A percentile compares a stretch with the other conserved stretches of the same genome.
phyloP scores from a whole-genome alignment of 306 rosid species.

The Oxytropis ochrocephala region DNA sequence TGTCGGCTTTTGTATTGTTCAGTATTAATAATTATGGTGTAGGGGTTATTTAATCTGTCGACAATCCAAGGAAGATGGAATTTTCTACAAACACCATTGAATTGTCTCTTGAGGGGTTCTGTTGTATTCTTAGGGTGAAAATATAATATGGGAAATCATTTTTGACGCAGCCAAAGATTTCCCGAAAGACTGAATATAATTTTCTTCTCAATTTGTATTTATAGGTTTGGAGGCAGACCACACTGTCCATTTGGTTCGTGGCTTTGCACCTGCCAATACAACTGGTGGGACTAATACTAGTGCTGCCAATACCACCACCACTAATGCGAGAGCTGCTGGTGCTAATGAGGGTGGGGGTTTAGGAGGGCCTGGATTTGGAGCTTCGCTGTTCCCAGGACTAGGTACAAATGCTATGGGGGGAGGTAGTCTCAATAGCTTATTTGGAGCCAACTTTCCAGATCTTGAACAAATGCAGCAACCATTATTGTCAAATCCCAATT shows the following conservation, averaged over 20 bases:
- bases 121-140: background rate
- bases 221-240: conserved; percentile 86
- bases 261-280: conserved; percentile 49
- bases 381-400: conserved; percentile 61
- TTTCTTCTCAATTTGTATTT: background rate
- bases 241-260: conserved; percentile 78
- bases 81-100: background rate
- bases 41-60: background rate
- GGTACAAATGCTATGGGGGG: conserved; percentile 50
- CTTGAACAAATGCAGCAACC: conserved; percentile 83
- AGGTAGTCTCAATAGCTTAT: conserved; percentile 42
- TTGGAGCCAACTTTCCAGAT: conserved; percentile 61
- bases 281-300: conserved; percentile 39
- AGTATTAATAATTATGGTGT: background rate
- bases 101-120: background rate
- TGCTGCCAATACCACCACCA: conserved; percentile 39
- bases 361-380: conserved; percentile 55
- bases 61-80: background rate
- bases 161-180: background rate
- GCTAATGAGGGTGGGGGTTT: conserved; percentile 49
- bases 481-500: conserved; percentile 53
- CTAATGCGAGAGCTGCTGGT: conserved; percentile 40
- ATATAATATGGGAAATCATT: background rate
- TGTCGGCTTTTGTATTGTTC: conserved; percentile 9
- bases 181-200: background rate